These are phyloP conservation scores for Suillus americanus DNA, from an alignment of 768 basidiomycete species.

Conservation along the genomic window DNA sequence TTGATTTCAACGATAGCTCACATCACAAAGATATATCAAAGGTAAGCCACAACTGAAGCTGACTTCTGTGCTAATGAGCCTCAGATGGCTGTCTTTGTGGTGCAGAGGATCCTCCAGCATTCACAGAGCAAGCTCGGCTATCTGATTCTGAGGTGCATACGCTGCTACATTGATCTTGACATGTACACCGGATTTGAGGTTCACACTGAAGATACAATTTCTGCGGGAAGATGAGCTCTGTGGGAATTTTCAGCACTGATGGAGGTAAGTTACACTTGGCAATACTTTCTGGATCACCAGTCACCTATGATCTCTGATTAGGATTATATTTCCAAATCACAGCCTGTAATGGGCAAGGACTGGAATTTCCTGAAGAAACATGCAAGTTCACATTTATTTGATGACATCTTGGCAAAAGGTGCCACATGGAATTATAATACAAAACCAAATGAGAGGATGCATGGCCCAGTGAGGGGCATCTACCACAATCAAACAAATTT, in stretches of 20 bases:
- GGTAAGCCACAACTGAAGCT: background rate
- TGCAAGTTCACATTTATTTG: conserved; percentile 29
- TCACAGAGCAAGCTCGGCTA: conserved; percentile 17
- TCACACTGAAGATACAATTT: conserved; percentile 31
- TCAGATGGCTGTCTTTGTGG: background rate
- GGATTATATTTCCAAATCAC: conserved; percentile 2
- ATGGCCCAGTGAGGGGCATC: conserved; percentile 24
- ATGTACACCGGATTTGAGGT: conserved; percentile 31
- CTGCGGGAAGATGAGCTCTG: conserved; percentile 19
- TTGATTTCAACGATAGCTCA: background rate
- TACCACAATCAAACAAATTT: conserved; percentile 33
- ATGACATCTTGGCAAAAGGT: conserved; percentile 33
- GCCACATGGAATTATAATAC: conserved; percentile 31
- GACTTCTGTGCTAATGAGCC: background rate
- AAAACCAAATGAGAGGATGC: conserved; percentile 31
- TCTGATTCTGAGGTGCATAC: conserved; percentile 27
- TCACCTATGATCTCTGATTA: background rate
- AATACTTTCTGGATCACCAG: background rate
- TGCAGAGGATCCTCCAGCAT: background rate
- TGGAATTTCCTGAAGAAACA: conserved; percentile 37
- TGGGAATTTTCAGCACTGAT: conserved; percentile 18
- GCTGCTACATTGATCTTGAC: conserved; percentile 31
- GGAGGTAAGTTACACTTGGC: conserved; percentile 15
- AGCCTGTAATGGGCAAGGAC: conserved; percentile 15
- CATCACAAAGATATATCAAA: conserved; percentile 2